phyloP scores from a whole-genome alignment of 805 yeast genomes.

The Starmerella cellae region DNA sequence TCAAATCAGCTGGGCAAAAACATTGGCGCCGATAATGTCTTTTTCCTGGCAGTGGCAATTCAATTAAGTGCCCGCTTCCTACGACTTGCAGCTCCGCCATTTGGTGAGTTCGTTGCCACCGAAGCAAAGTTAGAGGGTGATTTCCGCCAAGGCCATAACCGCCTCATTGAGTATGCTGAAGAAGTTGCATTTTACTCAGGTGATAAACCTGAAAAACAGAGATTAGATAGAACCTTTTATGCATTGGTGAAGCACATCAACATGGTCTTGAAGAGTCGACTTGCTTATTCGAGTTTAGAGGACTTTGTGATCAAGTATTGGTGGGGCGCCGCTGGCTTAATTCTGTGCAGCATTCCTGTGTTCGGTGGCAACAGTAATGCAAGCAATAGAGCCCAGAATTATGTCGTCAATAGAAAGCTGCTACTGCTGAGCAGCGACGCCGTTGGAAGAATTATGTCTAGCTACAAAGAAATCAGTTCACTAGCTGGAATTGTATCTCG shows the following conservation, averaged over 20 bases:
- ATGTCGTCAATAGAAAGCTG: conserved; percentile 76
- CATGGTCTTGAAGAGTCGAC: conserved; percentile 57
- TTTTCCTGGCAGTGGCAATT: conserved; percentile 65
- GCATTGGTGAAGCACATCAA: conserved; percentile 65
- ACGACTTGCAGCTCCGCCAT: conserved; percentile 74
- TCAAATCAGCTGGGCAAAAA: conserved; percentile 54
- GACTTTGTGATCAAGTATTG: conserved; percentile 80
- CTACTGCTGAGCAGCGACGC: conserved; percentile 77
- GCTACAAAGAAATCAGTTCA: conserved; percentile 73
- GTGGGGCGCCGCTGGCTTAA: conserved; percentile 92
- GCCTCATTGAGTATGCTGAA: conserved; percentile 64
- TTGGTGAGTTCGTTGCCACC: conserved; percentile 63
- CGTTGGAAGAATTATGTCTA: conserved; percentile 70
- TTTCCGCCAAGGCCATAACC: conserved; percentile 69
- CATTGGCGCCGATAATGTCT: conserved; percentile 52
- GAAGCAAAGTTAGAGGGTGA: conserved; percentile 74
- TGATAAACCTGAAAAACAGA: conserved; percentile 61
- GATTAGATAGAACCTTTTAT: conserved; percentile 67
- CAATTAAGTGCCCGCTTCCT: conserved; percentile 65
- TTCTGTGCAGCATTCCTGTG: conserved; percentile 77
- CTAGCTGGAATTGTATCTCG: conserved; percentile 70
- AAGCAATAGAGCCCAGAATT: conserved; percentile 25
- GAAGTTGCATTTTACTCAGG: conserved; percentile 81
- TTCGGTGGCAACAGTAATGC: conserved; percentile 35
- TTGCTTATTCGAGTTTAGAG: conserved; percentile 72